These are phyloP conservation scores for Tilletia setariae DNA, from an alignment of 1,284 basidiomycete genomes.

Conservation along the genomic window DNA sequence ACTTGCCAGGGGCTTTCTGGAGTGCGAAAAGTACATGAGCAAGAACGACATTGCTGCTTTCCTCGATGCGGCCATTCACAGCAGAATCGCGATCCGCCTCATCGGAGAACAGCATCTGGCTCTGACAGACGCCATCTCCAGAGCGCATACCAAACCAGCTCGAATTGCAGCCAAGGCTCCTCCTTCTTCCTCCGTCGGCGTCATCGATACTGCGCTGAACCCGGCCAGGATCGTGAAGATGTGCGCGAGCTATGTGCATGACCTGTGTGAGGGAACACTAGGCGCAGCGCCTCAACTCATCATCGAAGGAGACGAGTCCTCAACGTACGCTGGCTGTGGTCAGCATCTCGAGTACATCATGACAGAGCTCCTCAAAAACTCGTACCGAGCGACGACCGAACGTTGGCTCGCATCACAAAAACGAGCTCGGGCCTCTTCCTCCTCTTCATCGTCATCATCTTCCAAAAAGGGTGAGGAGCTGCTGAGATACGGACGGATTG, in stretches of 20 bases:
- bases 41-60: conserved; percentile 72
- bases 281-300: conserved; percentile 64
- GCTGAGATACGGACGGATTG: background rate
- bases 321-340: conserved; percentile 68
- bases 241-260: conserved; percentile 69
- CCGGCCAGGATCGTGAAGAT: conserved; percentile 52
- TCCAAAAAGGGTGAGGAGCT: background rate
- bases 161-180: conserved; percentile 8
- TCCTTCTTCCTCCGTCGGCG: conserved; percentile 40
- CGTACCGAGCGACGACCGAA: conserved; percentile 72
- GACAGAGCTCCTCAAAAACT: conserved; percentile 66
- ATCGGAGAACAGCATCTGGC: conserved; percentile 90
- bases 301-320: conserved; percentile 34
- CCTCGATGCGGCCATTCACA: conserved; percentile 77
- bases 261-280: conserved; percentile 80
- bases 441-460: conserved; percentile 20
- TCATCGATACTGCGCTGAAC: conserved; percentile 43
- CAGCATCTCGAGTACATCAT: conserved; percentile 85
- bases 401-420: background rate
- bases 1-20: conserved; percentile 84
- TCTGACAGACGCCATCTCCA: conserved; percentile 54
- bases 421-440: too few species aligned
- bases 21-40: conserved; percentile 78
- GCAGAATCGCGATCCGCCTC: conserved; percentile 78
- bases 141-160: background rate